These are phyloP conservation scores for Monsonia emarginata DNA, from an alignment of 441 rosid genomes.

Conservation along the genomic window DNA sequence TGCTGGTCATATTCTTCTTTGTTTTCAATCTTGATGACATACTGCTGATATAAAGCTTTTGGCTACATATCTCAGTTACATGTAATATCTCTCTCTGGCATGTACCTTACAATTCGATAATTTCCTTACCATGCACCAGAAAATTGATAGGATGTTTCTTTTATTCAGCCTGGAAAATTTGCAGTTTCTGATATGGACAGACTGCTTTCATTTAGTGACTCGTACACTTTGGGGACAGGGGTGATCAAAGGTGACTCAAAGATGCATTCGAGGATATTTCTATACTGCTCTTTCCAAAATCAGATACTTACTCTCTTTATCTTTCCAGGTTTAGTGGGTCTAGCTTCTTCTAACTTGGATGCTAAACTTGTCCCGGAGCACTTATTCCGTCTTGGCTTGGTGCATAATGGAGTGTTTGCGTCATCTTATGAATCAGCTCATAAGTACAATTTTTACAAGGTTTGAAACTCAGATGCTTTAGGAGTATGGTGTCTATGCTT, in stretches of 20 bases:
- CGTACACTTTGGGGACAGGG: slow-evolving; percentile 62
- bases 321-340: slow-evolving; percentile 55
- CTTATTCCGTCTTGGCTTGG: slow-evolving; percentile 61
- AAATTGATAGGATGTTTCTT: slow-evolving; percentile 14
- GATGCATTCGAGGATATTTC: background rate
- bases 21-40: background rate
- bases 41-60: background rate
- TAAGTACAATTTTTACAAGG: slow-evolving; percentile 88
- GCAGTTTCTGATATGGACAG: slow-evolving; percentile 42
- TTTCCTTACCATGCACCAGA: background rate
- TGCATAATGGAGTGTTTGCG: slow-evolving; percentile 40
- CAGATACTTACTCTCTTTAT: slow-evolving; percentile 7
- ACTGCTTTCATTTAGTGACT: slow-evolving; percentile 49
- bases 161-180: slow-evolving; percentile 54
- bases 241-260: slow-evolving; percentile 55
- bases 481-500: background rate
- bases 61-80: background rate
- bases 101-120: background rate
- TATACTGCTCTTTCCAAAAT: background rate
- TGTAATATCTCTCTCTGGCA: background rate
- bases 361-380: slow-evolving; percentile 77
- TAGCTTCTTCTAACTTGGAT: slow-evolving; percentile 55
- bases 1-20: background rate
- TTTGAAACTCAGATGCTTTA: slow-evolving; percentile 20
- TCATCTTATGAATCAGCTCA: slow-evolving; percentile 30